A percentile compares a stretch with the other conserved stretches of the same genome.
phyloP scores from a whole-genome alignment of 768 basidiomycete species.

The Macrolepiota albuminosa region DNA sequence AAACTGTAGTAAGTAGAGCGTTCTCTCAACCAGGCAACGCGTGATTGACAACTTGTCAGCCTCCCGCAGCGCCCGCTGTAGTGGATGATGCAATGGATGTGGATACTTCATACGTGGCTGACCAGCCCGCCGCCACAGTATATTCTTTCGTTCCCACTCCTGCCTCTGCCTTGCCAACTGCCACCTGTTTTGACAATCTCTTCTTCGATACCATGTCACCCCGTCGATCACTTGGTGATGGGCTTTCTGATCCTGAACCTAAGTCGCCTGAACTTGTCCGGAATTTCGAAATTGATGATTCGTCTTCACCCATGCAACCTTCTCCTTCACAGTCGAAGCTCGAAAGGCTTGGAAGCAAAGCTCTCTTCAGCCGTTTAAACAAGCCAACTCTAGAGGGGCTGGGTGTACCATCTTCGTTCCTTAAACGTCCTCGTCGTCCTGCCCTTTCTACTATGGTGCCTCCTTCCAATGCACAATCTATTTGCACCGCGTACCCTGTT shows the following conservation, averaged over 20 bases:
- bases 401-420: conserved; percentile 47
- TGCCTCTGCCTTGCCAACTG: conserved; percentile 47
- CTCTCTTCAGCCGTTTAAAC: conserved; percentile 42
- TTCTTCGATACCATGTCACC: conserved; percentile 59
- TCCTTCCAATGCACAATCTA: conserved; percentile 32
- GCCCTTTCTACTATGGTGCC: conserved; percentile 60
- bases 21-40: too few species aligned
- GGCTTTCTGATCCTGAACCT: conserved; percentile 35
- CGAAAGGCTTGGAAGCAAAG: conserved; percentile 43
- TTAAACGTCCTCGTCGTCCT: conserved; percentile 62
- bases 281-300: conserved; percentile 31
- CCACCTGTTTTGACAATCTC: conserved; percentile 50
- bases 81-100: conserved; percentile 77
- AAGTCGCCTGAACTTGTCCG: conserved; percentile 48
- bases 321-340: conserved; percentile 49
- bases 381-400: conserved; percentile 51
- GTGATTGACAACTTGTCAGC: conserved; percentile 23
- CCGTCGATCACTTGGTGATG: conserved; percentile 40
- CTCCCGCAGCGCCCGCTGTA: conserved; percentile 37
- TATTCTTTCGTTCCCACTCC: conserved; percentile 32
- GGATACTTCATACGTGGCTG: conserved; percentile 49
- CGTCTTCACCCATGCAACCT: conserved; percentile 46
- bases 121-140: conserved; percentile 22
- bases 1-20: conserved; percentile 22
- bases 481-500: conserved; percentile 39